phyloP scores from a whole-genome alignment of 2,329 filamentous ascomycete species.

The Epichloe bromicola region DNA sequence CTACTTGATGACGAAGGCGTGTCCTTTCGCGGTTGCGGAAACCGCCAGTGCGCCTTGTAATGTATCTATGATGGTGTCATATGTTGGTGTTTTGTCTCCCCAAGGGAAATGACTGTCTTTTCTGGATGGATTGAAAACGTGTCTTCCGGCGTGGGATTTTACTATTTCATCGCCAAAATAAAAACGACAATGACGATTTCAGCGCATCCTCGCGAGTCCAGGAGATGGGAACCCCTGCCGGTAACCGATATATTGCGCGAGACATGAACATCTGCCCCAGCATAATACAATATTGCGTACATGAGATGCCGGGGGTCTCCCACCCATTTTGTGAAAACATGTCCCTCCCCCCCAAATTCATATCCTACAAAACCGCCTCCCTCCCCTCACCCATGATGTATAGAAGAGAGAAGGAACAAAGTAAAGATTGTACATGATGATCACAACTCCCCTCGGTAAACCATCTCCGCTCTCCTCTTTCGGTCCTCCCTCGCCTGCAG shows the following conservation, averaged over 20 bases:
- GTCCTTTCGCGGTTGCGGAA: conserved; percentile 9
- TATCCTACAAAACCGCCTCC: conserved; percentile 2
- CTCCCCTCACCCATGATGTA: background rate
- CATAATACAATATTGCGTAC: background rate
- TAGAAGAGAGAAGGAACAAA: background rate
- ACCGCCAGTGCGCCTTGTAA: conserved; percentile 3
- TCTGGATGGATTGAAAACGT: background rate
- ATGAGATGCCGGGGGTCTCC: background rate
- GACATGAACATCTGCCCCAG: background rate
- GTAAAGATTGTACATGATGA: background rate
- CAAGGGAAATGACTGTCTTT: background rate
- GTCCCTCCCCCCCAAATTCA: background rate
- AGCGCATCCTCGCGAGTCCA: background rate
- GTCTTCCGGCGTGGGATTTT: too few species aligned
- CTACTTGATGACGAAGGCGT: conserved; percentile 10
- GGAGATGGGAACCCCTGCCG: background rate
- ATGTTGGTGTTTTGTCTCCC: background rate
- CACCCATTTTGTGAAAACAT: background rate
- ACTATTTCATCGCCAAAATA: background rate
- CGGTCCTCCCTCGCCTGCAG: conserved; percentile 42
- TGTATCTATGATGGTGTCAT: background rate
- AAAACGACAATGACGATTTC: background rate
- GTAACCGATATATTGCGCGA: background rate
- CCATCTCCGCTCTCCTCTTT: conserved; percentile 37
- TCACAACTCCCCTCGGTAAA: conserved; percentile 39